A percentile compares a stretch with the other conserved stretches of the same genome.
These are phyloP conservation scores for Ophiosphaerella korrae DNA, from an alignment of 2,329 filamentous ascomycete species.

Conservation along the genomic window DNA sequence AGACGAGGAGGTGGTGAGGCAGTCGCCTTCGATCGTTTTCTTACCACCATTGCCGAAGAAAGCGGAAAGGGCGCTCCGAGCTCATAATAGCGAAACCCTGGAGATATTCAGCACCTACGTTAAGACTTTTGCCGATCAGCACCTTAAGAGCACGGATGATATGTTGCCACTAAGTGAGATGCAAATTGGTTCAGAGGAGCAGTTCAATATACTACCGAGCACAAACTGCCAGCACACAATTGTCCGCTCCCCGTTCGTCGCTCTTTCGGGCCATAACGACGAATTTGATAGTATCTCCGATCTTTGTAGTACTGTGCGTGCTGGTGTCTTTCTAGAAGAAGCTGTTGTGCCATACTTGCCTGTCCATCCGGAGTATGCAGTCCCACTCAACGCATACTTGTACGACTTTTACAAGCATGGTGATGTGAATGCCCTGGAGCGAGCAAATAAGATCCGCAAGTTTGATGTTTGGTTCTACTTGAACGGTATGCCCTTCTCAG, in stretches of 20 bases:
- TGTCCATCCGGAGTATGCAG: constrained; percentile 61
- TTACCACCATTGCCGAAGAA: constrained; percentile 66
- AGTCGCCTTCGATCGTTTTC: constrained; percentile 67
- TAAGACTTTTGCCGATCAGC: constrained; percentile 69
- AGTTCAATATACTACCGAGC: constrained; percentile 18
- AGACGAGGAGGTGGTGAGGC: constrained; percentile 56
- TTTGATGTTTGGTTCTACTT: constrained; percentile 75
- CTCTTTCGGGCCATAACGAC: constrained; percentile 71
- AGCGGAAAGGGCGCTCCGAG: constrained; percentile 61
- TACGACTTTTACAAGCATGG: constrained; percentile 81
- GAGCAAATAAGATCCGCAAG: constrained; percentile 68
- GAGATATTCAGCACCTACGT: constrained; percentile 72
- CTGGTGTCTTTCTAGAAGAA: constrained; percentile 75
- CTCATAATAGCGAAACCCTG: constrained; percentile 70
- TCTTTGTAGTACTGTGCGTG: constrained; percentile 68
- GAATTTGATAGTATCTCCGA: constrained; percentile 68
- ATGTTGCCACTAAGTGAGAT: constrained; percentile 63
- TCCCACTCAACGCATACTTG: constrained; percentile 69
- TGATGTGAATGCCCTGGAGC: constrained; percentile 63
- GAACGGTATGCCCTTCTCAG: constrained; percentile 50
- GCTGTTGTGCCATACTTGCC: constrained; percentile 72
- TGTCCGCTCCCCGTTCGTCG: constrained; percentile 71
- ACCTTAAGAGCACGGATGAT: constrained; percentile 61
- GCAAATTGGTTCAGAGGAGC: constrained; percentile 47
- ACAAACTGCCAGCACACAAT: constrained; percentile 47